Conservation (phyloP, 768 basidiomycete genomes). For the Podaxis sp. region DNA sequence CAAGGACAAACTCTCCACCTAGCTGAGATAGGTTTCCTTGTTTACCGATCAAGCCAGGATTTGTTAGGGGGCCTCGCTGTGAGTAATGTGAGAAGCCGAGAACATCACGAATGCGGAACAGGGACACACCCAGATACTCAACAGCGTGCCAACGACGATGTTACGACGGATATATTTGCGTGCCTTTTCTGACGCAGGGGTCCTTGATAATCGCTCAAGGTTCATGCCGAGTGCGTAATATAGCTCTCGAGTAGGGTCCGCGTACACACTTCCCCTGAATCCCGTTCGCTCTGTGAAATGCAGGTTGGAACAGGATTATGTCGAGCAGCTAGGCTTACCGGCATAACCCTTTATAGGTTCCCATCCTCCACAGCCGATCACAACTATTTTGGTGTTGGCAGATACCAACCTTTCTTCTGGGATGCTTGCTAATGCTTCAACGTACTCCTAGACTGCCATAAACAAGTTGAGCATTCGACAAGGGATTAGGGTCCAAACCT, state of each 20-base stretch:
- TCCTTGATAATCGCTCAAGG: conserved; percentile 37
- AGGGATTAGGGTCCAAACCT: conserved; percentile 24
- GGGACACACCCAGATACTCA: conserved; percentile 42
- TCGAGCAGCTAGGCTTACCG: conserved; percentile 27
- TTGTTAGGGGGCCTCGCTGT: conserved; percentile 35
- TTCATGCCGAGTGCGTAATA: conserved; percentile 62
- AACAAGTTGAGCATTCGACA: background rate
- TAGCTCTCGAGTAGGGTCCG: conserved; percentile 57
- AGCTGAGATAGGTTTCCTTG: conserved; percentile 60
- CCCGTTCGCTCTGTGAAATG: conserved; percentile 35
- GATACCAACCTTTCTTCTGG: conserved; percentile 33
- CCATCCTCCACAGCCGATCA: conserved; percentile 63
- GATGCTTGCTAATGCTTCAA: conserved; percentile 39
- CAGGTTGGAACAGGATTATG: background rate
- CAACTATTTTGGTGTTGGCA: conserved; percentile 36
- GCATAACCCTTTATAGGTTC: conserved; percentile 43
- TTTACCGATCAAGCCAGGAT: conserved; percentile 48
- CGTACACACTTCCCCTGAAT: conserved; percentile 49
- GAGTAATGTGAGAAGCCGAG: background rate
- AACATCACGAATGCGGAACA: background rate
- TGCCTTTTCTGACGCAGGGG: conserved; percentile 40
- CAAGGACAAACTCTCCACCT: conserved; percentile 61
- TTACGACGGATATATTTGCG: conserved; percentile 39
- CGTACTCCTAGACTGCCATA: conserved; percentile 35
- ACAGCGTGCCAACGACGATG: conserved; percentile 23